A percentile compares a stretch with the other conserved stretches of the same genome.
These are phyloP conservation scores for Trypanosoma platydactyli DNA, from an alignment of 208 protist species.

Conservation along the genomic window DNA sequence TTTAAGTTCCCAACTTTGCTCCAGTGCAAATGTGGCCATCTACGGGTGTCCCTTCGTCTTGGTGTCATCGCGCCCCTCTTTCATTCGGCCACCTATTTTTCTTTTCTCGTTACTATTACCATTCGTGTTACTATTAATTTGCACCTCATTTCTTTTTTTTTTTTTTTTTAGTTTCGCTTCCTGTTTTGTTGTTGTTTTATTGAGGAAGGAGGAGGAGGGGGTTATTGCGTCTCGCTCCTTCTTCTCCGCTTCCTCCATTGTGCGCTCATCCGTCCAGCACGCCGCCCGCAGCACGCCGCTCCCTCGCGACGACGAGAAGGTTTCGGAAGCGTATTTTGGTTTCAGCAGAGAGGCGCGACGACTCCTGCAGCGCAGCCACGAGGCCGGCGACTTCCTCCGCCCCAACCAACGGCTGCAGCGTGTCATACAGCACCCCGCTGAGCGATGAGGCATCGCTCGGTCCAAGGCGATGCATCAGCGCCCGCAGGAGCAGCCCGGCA, in stretches of 20 bases:
- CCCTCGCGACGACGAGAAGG: constrained; percentile 40
- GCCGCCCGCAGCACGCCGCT: constrained; percentile 6
- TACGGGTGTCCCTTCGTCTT: no score
- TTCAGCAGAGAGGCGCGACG: constrained; percentile 44
- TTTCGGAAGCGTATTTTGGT: constrained; percentile 59
- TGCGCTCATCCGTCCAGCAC: neutral
- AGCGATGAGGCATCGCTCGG: constrained; percentile 2
- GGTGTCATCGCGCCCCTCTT: no score
- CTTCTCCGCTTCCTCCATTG: neutral
- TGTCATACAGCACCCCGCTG: constrained; percentile 37
- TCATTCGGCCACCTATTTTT: neutral
- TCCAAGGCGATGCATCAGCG: constrained; percentile 23
- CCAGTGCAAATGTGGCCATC: no score
- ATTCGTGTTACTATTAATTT: constrained; percentile 7
- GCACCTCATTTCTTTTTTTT: neutral
- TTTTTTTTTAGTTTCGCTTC: constrained; percentile 4
- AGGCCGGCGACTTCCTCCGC: constrained; percentile 45
- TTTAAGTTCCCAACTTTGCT: no score
- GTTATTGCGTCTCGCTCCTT: no score
- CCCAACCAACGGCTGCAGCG: constrained; percentile 35
- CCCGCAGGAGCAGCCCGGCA: constrained; percentile 40
- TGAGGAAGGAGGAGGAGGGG: no score
- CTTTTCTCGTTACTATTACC: no score
- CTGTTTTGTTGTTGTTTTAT: neutral
- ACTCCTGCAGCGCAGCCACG: constrained; percentile 49